Base-by-base conservation (phyloP, 345 rosid species). In the Gynandropsis gynandra region DNA sequence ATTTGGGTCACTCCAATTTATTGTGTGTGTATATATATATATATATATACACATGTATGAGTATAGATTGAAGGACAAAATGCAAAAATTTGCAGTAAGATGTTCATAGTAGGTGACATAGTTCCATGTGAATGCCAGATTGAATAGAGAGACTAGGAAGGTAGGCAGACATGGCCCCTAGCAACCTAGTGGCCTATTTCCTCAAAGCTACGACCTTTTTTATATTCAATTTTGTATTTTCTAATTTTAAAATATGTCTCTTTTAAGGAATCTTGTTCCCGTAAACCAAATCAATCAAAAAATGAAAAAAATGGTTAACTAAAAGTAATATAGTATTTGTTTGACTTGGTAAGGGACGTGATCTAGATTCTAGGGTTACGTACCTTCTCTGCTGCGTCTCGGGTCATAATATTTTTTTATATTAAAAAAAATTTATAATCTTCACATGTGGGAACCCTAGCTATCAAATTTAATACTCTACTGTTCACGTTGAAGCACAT, bases 211-310 rank as follows among this genome's bases (percentile, higher is more conserved):
- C 29, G 29, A 24, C 29, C 29, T 24, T 52, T 32, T 51, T 12
- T n/a, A 8, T 20, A 32, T 24, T 44, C 16, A 38, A 37, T 41
- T 33, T 32, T 50, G 35, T 14, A 7, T 33, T 51, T 19, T 51
- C 37, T 15, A 15, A 13, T 34, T 39, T 21, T 9, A 41, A 50
- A 50, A 36, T 36, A 17, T 62, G 67, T 63, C 51, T n/a, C 56
- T 47, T 48, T 55, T 55, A 55, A 55, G 67, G 67, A 55, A 21
- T 63, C 67, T 50, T 55, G 67, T 63, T 16, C 42, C 67, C 61
- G 33, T 5, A 46, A 47, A 46, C 47, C 49, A 31, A 45, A 42
- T 54, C 49, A 47, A 14, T 8, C 15, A 62, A 39, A 31, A 11
- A n/a, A 32, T 24, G 4, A 27, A 42, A 9, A 40, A 14, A 54